Percentiles rank a stretch among this genome's conserved stretches.
Conservation (phyloP, 2,329 filamentous ascomycete genomes). For the Cercospora beticola region DNA sequence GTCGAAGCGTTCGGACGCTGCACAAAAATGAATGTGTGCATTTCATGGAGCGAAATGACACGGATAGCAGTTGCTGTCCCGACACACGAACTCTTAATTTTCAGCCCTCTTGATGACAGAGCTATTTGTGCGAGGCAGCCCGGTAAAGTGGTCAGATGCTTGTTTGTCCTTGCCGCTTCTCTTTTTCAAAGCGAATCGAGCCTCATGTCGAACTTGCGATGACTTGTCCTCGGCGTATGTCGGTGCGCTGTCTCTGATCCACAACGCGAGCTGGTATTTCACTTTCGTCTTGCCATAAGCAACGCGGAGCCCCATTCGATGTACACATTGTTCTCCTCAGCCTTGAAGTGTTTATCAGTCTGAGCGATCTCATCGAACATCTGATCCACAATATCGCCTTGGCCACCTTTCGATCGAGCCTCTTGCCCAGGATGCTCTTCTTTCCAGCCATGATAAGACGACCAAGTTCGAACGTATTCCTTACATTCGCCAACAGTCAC, state of each 20-base stretch:
- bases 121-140: neutral
- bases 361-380: slow-evolving; percentile 60
- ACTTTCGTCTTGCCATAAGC: slow-evolving; percentile 54
- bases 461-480: slow-evolving; percentile 63
- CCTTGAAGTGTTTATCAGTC: slow-evolving; percentile 54
- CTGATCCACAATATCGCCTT: slow-evolving; percentile 62
- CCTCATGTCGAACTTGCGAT: neutral
- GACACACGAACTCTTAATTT: neutral
- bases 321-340: slow-evolving; percentile 52
- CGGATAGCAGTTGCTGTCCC: neutral
- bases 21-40: no score
- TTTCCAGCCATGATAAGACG: slow-evolving; percentile 59
- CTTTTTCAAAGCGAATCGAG: neutral
- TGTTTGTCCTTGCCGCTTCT: neutral
- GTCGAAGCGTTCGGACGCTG: neutral
- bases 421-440: slow-evolving; percentile 54
- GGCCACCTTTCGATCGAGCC: slow-evolving; percentile 54
- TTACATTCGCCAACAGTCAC: slow-evolving; percentile 60
- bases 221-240: neutral
- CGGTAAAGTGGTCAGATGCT: neutral
- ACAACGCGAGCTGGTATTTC: neutral
- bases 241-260: neutral
- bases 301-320: slow-evolving; percentile 63
- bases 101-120: neutral
- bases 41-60: neutral